Evolutionary conservation across 2,329 filamentous ascomycete species (phyloP), one percentile per base, ranked within the genome.

Genomic region (Sporothrix brasiliensis): DNA sequence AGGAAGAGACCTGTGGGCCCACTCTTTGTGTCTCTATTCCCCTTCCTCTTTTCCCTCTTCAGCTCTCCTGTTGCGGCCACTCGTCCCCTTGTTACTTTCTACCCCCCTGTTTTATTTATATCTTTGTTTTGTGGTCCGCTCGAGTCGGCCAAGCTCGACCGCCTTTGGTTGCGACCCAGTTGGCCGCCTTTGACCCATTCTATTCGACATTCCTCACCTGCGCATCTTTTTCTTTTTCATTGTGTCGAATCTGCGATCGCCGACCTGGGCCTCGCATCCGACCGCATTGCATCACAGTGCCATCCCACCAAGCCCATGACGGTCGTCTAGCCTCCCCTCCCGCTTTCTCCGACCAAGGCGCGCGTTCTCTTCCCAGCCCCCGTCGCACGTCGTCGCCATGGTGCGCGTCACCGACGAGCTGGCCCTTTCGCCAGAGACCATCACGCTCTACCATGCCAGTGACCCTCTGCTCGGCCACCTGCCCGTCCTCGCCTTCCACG

Each of bases 401-500:
- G 92, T 94, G 83, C 88, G 91, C 82, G 87, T 94, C 79, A 91
- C 88, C 76, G 88, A 90, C 75, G 90, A 92, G 81, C 87, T 93
- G 83, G 88, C 88, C 77, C 86, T 97, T 80, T 90, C 92, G 80
- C 86, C 91, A 79, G 91, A 94, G 79, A 86, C 91, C 79, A 87
- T 97, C 79, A 89, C 88, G 78, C 91, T 97, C 77, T 98, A 96
- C 85, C 91, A 96, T 82, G 89, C 93, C 76, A 91, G 89, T 79
- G 95, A 99, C 81, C 89, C 92, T 72, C 84, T 94, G 74, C 89
- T 96, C 70, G 90, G 90, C 80, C 87, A 94, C 81, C 85, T 93
- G 73, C 89, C 94, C 67, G 85, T 98, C 75, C 86, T 98, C 75
- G 86, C 97, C 79, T 97, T 98, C 85, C 92, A 97, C 80, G 94